Base-by-base conservation (phyloP, 768 basidiomycete genomes). In the Cantharellus anzutake region DNA sequence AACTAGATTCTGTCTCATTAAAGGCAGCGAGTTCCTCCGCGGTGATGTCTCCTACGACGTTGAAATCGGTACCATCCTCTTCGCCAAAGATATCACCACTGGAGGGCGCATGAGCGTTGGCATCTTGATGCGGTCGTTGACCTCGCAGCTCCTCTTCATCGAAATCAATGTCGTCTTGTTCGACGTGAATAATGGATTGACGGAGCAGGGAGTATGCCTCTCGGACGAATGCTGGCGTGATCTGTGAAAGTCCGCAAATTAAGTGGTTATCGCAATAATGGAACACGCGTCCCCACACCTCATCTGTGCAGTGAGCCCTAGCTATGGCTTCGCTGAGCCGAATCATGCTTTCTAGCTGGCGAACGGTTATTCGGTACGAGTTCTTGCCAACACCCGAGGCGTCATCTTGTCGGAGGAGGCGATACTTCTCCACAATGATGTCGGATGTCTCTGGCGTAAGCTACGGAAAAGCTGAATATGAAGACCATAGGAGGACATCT, bases 151-250 rank as follows among this genome's bases (percentile, higher is more conserved):
- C 90, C 66, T 94, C 90, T 65, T 93, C 89, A 67, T 98, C 96
- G 70, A 98, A 87, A 68, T 96, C 91, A 67, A 99, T 83, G 66
- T 98, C 94, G 68, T 99, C 96, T 69, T 98, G 92, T 68, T 99
- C 96, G 62, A 99, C 93, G 67, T 98, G 96, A 66, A 99, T 97
- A 71, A 99, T 99, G 2, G 96, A 98, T 69, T 96, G 93, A 35
- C 88, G 82, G 7, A 99, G 75, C 20, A 99, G 82, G 50, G 81
- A 83, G 72, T 87, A 98, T 2, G 96, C 96, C 71, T 99, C 96
- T 44, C 92, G 82, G 29, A 99, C 94, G 68, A 94, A 93, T 2
- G 80, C 84, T 4, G 94, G 92, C 0, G 80, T 87, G 66, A 99
- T 98, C 88, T 94, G 59, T 20, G 42, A 40, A 29, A 14, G 35